These are phyloP conservation scores for Aspergillus texensis DNA, from an alignment of 2,329 filamentous ascomycete genomes.

Conservation along the genomic window DNA sequence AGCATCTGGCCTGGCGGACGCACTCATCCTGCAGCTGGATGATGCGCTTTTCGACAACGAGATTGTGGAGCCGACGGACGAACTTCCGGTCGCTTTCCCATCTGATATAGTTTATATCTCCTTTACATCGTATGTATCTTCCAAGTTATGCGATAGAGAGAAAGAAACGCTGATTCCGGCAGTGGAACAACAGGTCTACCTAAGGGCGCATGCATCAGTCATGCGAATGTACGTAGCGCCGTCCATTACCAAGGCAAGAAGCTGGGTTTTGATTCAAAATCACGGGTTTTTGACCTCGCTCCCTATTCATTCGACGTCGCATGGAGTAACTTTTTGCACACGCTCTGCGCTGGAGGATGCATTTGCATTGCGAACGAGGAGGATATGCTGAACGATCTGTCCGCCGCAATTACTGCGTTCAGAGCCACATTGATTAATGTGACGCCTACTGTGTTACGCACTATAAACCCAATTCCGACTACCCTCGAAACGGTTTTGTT, in stretches of 20 bases:
- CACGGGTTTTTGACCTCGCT: constrained; percentile 35
- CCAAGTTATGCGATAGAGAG: background rate
- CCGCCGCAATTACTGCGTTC: constrained; percentile 14
- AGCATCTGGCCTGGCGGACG: background rate
- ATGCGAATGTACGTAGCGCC: constrained; percentile 20
- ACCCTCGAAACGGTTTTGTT: constrained; percentile 38
- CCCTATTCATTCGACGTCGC: constrained; percentile 44
- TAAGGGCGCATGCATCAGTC: constrained; percentile 44
- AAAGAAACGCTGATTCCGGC: background rate
- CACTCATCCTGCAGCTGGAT: background rate
- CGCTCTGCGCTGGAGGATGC: constrained; percentile 45
- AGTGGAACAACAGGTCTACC: constrained; percentile 45
- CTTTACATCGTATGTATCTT: background rate
- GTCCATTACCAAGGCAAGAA: background rate
- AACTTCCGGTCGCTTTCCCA: background rate
- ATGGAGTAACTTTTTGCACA: constrained; percentile 35
- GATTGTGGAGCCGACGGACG: background rate
- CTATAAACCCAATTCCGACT: constrained; percentile 25
- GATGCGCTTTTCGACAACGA: background rate
- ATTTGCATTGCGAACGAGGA: constrained; percentile 48
- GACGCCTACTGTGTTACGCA: constrained; percentile 56
- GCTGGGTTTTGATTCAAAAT: background rate
- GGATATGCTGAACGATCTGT: constrained; percentile 44
- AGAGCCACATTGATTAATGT: constrained; percentile 53
- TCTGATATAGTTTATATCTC: constrained; percentile 13